Evolutionary conservation across 2,329 filamentous ascomycete genomes (phyloP).

Genomic region (Colletotrichum sojae): DNA sequence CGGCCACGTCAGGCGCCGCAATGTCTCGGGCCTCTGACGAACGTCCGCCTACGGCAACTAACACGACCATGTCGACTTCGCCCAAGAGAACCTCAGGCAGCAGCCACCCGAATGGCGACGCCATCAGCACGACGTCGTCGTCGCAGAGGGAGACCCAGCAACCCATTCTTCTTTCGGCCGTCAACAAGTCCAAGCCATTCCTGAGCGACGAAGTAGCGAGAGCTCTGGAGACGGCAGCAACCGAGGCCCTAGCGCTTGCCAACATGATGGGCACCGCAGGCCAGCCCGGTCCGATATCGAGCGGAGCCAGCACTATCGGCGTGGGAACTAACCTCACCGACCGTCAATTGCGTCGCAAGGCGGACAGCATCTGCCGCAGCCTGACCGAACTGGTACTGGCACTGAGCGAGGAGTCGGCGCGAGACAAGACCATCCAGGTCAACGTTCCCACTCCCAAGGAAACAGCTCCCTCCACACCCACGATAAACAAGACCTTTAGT

Average conservation of each 20-base stretch:
- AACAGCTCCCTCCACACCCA: slow-evolving; percentile 57
- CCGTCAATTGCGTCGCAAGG: slow-evolving; percentile 88
- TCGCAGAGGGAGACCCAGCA: slow-evolving; percentile 72
- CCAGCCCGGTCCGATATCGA: slow-evolving; percentile 77
- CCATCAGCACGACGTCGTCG: slow-evolving; percentile 58
- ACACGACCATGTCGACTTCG: slow-evolving; percentile 91
- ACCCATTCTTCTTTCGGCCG: slow-evolving; percentile 83
- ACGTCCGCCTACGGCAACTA: slow-evolving; percentile 90
- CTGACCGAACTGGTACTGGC: slow-evolving; percentile 93
- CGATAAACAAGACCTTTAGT: slow-evolving; percentile 57
- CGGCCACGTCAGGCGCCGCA: slow-evolving; percentile 84
- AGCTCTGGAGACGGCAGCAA: slow-evolving; percentile 84
- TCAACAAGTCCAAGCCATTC: slow-evolving; percentile 81
- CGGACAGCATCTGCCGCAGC: slow-evolving; percentile 92
- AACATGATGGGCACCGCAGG: slow-evolving; percentile 82
- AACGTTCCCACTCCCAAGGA: slow-evolving; percentile 46
- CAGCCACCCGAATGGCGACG: slow-evolving; percentile 59
- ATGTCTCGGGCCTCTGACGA: slow-evolving; percentile 83
- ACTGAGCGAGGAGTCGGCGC: slow-evolving; percentile 73
- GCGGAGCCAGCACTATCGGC: slow-evolving; percentile 75
- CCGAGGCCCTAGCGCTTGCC: slow-evolving; percentile 84
- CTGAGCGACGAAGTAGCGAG: slow-evolving; percentile 81
- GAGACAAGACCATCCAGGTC: slow-evolving; percentile 49
- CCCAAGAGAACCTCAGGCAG: slow-evolving; percentile 79
- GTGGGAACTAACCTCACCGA: slow-evolving; percentile 74